These are phyloP conservation scores for Sclerotinia subarctica DNA, from an alignment of 2,329 filamentous ascomycete genomes.

Conservation along the genomic window DNA sequence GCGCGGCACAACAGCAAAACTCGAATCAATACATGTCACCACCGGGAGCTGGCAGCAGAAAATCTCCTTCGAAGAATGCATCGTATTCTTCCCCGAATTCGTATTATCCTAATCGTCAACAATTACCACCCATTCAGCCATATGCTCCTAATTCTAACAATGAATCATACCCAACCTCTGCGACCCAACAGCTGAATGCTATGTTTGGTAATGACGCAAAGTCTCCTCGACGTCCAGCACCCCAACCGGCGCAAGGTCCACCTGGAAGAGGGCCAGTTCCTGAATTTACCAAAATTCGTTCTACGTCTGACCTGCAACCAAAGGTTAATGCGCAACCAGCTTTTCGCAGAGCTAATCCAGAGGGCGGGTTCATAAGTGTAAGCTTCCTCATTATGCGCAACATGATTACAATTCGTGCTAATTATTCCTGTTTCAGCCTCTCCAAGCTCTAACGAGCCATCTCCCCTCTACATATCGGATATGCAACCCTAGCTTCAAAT, in stretches of 20 bases:
- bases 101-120: slow-evolving; percentile 57
- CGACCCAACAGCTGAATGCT: slow-evolving; percentile 68
- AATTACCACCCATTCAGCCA: slow-evolving; percentile 70
- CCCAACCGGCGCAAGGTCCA: slow-evolving; percentile 45
- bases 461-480: slow-evolving; percentile 95
- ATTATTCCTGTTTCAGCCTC: slow-evolving; percentile 56
- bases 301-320: slow-evolving; percentile 71
- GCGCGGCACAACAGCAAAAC: slow-evolving; percentile 53
- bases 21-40: slow-evolving; percentile 48
- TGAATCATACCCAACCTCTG: slow-evolving; percentile 68
- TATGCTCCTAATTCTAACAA: slow-evolving; percentile 63
- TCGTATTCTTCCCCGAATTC: slow-evolving; percentile 57
- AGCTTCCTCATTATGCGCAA: slow-evolving; percentile 39
- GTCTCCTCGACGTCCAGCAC: slow-evolving; percentile 54
- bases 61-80: slow-evolving; percentile 73
- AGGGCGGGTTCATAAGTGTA: slow-evolving; percentile 97
- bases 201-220: slow-evolving; percentile 57
- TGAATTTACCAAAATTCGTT: slow-evolving; percentile 78
- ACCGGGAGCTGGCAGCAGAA: slow-evolving; percentile 52
- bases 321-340: slow-evolving; percentile 83
- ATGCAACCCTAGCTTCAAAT: slow-evolving; percentile 97
- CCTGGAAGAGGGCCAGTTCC: slow-evolving; percentile 69
- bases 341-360: slow-evolving; percentile 89
- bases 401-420: slow-evolving; percentile 26
- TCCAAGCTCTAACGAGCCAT: slow-evolving; percentile 92